phyloP scores from a whole-genome alignment of 2,329 filamentous ascomycete genomes.

The Lasiodiplodia citricola region DNA sequence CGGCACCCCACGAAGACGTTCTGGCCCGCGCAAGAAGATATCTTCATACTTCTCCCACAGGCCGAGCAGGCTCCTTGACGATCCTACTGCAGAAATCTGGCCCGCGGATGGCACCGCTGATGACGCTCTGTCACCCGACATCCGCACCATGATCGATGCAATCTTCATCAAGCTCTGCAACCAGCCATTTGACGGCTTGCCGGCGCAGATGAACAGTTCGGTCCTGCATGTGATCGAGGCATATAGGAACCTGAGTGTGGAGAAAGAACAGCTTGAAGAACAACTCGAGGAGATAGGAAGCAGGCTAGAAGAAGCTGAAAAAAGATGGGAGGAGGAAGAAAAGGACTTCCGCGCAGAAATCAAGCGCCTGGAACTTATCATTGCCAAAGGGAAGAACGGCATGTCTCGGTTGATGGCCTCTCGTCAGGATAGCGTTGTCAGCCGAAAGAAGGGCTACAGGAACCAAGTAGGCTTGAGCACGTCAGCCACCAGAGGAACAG shows the following conservation, averaged over 20 bases:
- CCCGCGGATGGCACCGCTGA: conserved; percentile 64
- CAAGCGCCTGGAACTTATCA: conserved; percentile 47
- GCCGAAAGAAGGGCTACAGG: conserved; percentile 33
- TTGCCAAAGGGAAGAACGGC: conserved; percentile 48
- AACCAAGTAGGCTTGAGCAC: neutral
- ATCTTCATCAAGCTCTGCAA: conserved; percentile 22
- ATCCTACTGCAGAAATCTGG: conserved; percentile 75
- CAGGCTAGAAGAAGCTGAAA: conserved; percentile 2
- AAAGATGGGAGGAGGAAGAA: neutral
- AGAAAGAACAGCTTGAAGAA: conserved; percentile 7
- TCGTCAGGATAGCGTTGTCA: conserved; percentile 48
- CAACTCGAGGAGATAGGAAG: neutral
- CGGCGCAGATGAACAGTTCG: conserved; percentile 13
- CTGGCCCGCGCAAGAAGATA: conserved; percentile 21
- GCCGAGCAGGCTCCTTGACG: conserved; percentile 61
- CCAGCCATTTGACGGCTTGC: conserved; percentile 16
- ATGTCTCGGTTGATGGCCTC: conserved; percentile 49
- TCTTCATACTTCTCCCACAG: conserved; percentile 29
- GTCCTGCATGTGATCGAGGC: conserved; percentile 18
- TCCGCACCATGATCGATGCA: conserved; percentile 12
- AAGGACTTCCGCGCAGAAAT: conserved; percentile 2
- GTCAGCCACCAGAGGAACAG: conserved; percentile 25
- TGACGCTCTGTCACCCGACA: conserved; percentile 28
- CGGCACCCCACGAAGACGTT: conserved; percentile 4
- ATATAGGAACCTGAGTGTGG: neutral